Evolutionary conservation across 139 green algal genomes (phyloP).

Genomic region (Marvania coccoides): DNA sequence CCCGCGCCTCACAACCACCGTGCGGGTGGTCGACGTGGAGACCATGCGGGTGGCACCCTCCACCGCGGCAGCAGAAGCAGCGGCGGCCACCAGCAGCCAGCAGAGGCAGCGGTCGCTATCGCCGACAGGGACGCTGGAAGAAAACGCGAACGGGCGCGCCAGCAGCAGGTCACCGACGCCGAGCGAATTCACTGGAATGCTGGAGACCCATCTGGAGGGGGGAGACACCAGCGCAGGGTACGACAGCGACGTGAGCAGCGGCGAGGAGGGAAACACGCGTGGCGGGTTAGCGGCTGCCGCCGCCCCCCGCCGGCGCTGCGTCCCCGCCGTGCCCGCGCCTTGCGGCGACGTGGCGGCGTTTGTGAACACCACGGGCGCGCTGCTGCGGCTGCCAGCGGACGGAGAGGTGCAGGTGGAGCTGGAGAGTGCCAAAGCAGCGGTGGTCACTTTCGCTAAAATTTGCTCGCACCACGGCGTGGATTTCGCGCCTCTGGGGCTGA

Average conservation of each 20-base stretch:
- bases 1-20: conserved; percentile 16
- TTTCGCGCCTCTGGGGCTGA: conserved; percentile 58
- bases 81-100: no score
- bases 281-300: background rate
- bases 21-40: conserved; percentile 48
- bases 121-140: no score
- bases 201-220: no score
- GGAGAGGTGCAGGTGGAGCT: background rate
- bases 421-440: conserved; percentile 12
- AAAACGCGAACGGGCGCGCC: no score
- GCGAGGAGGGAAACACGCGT: no score
- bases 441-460: conserved; percentile 34
- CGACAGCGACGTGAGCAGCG: no score
- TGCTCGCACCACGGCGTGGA: conserved; percentile 1
- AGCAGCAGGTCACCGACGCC: no score
- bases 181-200: no score
- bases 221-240: no score
- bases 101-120: no score
- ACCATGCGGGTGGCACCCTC: no score
- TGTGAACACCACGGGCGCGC: background rate
- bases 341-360: conserved; percentile 8
- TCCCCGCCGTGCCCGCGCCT: background rate
- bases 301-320: background rate
- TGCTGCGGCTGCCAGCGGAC: conserved; percentile 10
- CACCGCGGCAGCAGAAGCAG: no score